Evolutionary conservation across 2,329 filamentous ascomycete genomes (phyloP).

Genomic region (Purpureocillium lavendulum): DNA sequence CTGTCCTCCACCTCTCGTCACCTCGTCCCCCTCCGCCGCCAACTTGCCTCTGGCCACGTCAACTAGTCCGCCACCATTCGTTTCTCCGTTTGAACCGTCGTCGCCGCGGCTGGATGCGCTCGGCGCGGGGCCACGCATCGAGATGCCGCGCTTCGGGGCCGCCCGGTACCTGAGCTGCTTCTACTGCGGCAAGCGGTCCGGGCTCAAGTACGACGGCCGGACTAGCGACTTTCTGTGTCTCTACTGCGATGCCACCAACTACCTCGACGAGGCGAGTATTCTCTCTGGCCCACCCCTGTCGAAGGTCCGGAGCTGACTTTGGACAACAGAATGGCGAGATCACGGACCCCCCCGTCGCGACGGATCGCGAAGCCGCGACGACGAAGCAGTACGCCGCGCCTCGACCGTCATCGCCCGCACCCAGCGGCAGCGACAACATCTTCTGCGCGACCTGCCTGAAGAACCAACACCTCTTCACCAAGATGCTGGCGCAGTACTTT

Average conservation of each 20-base stretch:
- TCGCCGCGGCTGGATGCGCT: no score
- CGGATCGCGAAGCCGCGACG: slow-evolving; percentile 32
- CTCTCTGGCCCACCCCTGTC: neutral
- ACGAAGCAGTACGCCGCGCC: slow-evolving; percentile 37
- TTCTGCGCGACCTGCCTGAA: slow-evolving; percentile 76
- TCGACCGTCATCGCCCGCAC: slow-evolving; percentile 18
- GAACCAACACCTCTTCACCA: slow-evolving; percentile 78
- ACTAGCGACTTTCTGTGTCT: slow-evolving; percentile 64
- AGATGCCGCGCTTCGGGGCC: slow-evolving; percentile 35
- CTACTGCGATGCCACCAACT: slow-evolving; percentile 79
- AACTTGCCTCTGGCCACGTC: neutral
- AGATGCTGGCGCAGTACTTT: slow-evolving; percentile 72
- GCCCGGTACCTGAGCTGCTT: slow-evolving; percentile 59
- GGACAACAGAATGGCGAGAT: slow-evolving; percentile 70
- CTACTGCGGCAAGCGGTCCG: slow-evolving; percentile 69
- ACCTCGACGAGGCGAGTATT: slow-evolving; percentile 66
- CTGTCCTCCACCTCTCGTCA: no score
- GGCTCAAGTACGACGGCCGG: slow-evolving; percentile 46
- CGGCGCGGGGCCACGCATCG: neutral
- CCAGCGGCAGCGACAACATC: slow-evolving; percentile 22
- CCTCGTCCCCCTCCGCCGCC: slow-evolving; percentile 1
- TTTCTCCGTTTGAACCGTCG: no score
- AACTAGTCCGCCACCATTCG: neutral
- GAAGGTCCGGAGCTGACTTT: neutral
- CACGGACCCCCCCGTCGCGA: slow-evolving; percentile 68